phyloP scores from a whole-genome alignment of 257 asterid genomes.

The Penstemon eatonii region DNA sequence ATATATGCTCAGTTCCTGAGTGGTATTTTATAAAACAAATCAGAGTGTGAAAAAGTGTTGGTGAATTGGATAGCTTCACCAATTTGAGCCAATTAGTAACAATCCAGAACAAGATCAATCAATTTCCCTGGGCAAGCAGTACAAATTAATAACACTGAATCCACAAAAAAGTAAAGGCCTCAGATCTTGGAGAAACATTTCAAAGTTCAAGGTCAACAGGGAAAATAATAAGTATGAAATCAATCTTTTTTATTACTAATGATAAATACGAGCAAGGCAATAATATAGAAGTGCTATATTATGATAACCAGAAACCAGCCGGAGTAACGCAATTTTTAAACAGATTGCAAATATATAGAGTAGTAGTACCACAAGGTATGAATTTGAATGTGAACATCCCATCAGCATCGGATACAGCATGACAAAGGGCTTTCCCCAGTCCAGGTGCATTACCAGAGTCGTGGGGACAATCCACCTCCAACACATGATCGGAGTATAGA shows the following conservation, averaged over 20 bases:
- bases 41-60: background rate
- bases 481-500: conserved; percentile 82
- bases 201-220: conserved; percentile 7
- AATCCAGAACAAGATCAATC: conserved; percentile 6
- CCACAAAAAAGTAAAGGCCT: conserved; percentile 2
- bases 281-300: background rate
- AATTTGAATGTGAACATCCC: conserved; percentile 79
- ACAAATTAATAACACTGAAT: background rate
- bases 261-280: conserved; percentile 16
- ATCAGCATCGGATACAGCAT: conserved; percentile 83
- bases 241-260: conserved; percentile 1
- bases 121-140: conserved; percentile 10
- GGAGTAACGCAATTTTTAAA: background rate
- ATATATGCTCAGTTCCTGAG: background rate
- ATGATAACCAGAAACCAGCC: conserved; percentile 8
- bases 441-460: conserved; percentile 80
- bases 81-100: conserved; percentile 6
- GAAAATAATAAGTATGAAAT: conserved; percentile 12
- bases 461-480: conserved; percentile 73
- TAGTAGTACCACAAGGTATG: conserved; percentile 78
- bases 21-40: conserved; percentile 10
- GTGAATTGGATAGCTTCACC: background rate
- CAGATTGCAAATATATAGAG: conserved; percentile 23
- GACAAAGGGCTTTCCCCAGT: conserved; percentile 80
- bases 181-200: conserved; percentile 7